Conservation (phyloP, 768 basidiomycete species). For the Steccherinum ochraceum region DNA sequence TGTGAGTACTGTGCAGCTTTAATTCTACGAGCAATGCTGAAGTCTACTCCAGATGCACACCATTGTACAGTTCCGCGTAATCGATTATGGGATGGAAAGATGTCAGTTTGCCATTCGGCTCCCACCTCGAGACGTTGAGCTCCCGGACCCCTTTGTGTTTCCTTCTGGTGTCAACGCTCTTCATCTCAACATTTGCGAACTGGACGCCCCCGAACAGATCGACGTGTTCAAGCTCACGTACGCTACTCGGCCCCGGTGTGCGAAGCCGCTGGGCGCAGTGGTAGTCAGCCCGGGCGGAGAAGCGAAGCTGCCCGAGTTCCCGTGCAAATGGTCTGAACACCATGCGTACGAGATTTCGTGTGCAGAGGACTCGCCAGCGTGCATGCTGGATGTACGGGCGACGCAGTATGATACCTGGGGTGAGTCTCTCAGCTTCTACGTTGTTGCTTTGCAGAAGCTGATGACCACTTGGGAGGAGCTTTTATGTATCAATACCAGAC, state of each 20-base stretch:
- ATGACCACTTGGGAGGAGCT: no score
- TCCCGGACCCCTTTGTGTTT: conserved; percentile 13
- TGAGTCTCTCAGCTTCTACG: conserved; percentile 6
- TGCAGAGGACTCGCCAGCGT: conserved; percentile 10
- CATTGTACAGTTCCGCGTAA: conserved; percentile 19
- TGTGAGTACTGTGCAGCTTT: conserved; percentile 10
- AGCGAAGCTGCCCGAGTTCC: conserved; percentile 14
- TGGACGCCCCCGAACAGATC: conserved; percentile 11
- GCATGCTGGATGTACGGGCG: conserved; percentile 20
- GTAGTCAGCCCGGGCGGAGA: conserved; percentile 13
- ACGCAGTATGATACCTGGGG: conserved; percentile 21
- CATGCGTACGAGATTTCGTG: conserved; percentile 18
- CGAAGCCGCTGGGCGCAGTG: conserved; percentile 11
- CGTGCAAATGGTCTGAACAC: conserved; percentile 17
- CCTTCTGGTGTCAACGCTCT: background rate
- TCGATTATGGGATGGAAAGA: conserved; percentile 23
- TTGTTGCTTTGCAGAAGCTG: no score
- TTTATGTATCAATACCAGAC: conserved; percentile 23
- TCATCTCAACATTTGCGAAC: conserved; percentile 13
- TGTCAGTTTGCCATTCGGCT: conserved; percentile 20
- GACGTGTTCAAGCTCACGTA: conserved; percentile 16
- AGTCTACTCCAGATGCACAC: conserved; percentile 14
- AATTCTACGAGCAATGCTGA: no score
- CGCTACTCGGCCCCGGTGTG: conserved; percentile 10
- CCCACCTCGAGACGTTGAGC: conserved; percentile 10